Conservation (phyloP, 805 yeast species). For the Candida quercuum region DNA sequence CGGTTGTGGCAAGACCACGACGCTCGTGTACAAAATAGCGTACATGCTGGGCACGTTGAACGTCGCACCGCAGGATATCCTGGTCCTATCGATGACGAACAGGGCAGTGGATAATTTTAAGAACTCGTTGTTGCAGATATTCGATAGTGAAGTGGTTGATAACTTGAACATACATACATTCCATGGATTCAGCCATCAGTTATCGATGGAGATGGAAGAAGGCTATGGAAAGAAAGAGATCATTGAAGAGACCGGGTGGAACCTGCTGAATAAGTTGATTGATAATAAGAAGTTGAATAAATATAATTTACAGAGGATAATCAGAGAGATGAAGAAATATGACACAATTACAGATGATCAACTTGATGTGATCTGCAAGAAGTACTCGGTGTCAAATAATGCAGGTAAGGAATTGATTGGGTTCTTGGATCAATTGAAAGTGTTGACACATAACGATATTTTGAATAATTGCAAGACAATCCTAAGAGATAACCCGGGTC, state of each 20-base stretch:
- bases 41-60: slow-evolving; percentile 33
- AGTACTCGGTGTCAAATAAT: not conserved
- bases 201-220: slow-evolving; percentile 34
- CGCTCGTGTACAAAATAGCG: slow-evolving; percentile 49
- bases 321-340: slow-evolving; percentile 1
- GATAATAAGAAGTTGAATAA: slow-evolving; percentile 8
- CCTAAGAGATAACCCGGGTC: slow-evolving; percentile 19
- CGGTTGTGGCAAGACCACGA: slow-evolving; percentile 68
- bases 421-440: slow-evolving; percentile 10
- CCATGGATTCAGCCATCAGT: slow-evolving; percentile 53
- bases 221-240: slow-evolving; percentile 28
- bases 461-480: slow-evolving; percentile 27
- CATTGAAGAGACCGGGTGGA: slow-evolving; percentile 54
- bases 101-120: slow-evolving; percentile 51
- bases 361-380: not conserved
- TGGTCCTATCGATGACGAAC: slow-evolving; percentile 65
- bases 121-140: slow-evolving; percentile 23
- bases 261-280: slow-evolving; percentile 32
- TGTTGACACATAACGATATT: slow-evolving; percentile 19
- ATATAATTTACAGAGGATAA: slow-evolving; percentile 5
- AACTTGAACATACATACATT: slow-evolving; percentile 44
- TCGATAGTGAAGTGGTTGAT: slow-evolving; percentile 34
- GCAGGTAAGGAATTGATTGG: slow-evolving; percentile 4
- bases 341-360: not conserved
- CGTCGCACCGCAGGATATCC: slow-evolving; percentile 46